A percentile compares a stretch with the other conserved stretches of the same genome.
Conservation (phyloP, 495 filamentous ascomycete species). For the Penicillium desertorum region DNA sequence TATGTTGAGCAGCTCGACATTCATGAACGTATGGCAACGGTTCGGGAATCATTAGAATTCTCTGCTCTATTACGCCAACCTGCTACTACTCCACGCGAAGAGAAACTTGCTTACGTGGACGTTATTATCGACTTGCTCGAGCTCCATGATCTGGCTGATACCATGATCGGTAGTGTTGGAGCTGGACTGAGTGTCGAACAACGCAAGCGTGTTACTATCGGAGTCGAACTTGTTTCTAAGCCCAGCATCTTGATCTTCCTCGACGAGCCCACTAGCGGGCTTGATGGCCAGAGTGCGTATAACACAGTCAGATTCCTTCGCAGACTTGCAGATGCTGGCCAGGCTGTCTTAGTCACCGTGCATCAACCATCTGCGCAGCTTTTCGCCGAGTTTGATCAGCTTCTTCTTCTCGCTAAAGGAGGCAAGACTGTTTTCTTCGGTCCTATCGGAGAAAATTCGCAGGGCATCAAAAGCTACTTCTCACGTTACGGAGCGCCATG, state of each 20-base stretch:
- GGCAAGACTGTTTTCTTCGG: slow-evolving; percentile 74
- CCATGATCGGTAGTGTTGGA: slow-evolving; percentile 53
- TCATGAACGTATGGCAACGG: slow-evolving; percentile 57
- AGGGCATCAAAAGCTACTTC: slow-evolving; percentile 66
- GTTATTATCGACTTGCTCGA: slow-evolving; percentile 58
- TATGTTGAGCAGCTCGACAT: slow-evolving; percentile 63
- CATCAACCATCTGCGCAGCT: slow-evolving; percentile 72
- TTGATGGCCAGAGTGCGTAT: slow-evolving; percentile 63
- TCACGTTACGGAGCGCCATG: slow-evolving; percentile 72
- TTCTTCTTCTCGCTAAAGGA: slow-evolving; percentile 65
- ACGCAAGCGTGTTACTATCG: slow-evolving; percentile 64
- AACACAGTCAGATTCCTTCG: slow-evolving; percentile 63
- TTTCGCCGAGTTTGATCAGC: slow-evolving; percentile 70
- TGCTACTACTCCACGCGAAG: slow-evolving; percentile 44
- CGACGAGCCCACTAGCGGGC: slow-evolving; percentile 73
- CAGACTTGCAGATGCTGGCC: slow-evolving; percentile 64
- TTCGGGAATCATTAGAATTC: slow-evolving; percentile 61
- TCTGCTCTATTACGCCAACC: slow-evolving; percentile 58
- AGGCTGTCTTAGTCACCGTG: slow-evolving; percentile 71
- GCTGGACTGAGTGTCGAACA: slow-evolving; percentile 58
- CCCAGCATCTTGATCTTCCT: slow-evolving; percentile 69
- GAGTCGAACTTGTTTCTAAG: slow-evolving; percentile 65
- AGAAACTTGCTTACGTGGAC: slow-evolving; percentile 61
- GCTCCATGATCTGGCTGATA: slow-evolving; percentile 54
- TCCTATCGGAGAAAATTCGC: slow-evolving; percentile 53